Conservation (phyloP, 495 filamentous ascomycete species). For the Xylaria acuta region DNA sequence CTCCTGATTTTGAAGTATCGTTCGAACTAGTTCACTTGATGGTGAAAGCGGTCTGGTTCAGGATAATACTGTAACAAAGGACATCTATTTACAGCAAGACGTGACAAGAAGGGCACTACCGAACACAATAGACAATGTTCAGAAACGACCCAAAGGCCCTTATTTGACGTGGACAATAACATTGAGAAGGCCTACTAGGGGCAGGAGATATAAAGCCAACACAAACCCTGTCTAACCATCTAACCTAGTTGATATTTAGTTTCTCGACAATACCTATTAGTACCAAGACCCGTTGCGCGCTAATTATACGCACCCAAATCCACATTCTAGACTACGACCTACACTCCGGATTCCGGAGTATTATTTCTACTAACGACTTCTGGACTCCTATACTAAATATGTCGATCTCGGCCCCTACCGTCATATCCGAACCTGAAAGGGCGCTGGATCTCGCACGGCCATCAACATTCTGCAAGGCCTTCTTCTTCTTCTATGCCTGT, state of each 20-base stretch:
- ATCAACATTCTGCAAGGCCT: not conserved
- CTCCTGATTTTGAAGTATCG: not conserved
- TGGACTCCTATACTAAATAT: not conserved
- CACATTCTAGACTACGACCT: not conserved
- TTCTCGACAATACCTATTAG: not conserved
- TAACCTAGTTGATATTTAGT: not conserved
- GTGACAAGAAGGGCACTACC: not conserved
- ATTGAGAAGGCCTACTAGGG: not conserved
- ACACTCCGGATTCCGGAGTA: not conserved
- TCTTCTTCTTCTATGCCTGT: conserved; percentile 18
- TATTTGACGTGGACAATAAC: not conserved
- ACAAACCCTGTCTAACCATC: not conserved
- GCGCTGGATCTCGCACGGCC: not conserved
- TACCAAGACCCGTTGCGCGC: not conserved
- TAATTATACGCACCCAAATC: not conserved
- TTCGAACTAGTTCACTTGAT: not conserved
- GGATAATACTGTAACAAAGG: not conserved
- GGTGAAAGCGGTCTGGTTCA: not conserved
- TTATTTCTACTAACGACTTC: not conserved
- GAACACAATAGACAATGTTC: not conserved
- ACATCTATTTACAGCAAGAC: not conserved
- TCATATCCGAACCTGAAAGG: not conserved
- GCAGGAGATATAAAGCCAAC: not conserved
- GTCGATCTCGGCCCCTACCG: not conserved
- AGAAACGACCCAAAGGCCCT: not conserved